Base-by-base conservation (phyloP, 1,139 yeast genomes). In the Candida tetrigidarum region DNA sequence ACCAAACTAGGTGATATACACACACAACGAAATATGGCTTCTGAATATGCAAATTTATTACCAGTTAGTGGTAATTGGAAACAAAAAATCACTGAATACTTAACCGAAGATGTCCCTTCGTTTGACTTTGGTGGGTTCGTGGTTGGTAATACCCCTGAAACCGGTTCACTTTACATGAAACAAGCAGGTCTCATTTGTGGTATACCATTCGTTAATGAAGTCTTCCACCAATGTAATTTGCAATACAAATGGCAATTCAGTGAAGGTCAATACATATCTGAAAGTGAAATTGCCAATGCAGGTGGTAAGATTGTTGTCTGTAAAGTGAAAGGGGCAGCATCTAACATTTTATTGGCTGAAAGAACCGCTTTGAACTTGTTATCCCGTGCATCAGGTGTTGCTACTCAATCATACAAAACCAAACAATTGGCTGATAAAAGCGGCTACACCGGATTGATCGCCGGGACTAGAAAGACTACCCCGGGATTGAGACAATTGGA, bases 391-490 rank as follows among this genome's bases (percentile, higher is more conserved):
- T 86, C 96, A 1, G 98, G 98, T 1, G 79, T 92, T 42, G 97
- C 97, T n/a, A 86, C 96, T 1, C 83, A 83, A 52, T 83, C 96
- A 1, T 68, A 71, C 43, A 67, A 71, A 25, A 78, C 92, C 10
- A 71, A 84, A 45, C 60, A 69, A 15, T 66, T 82, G 47, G 96
- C 97, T 0, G 78, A 82, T 49, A 68, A 78, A 36, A 69, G 80
- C n/a, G 96, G 96, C 0, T 92, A 84, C 62, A 71, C 70, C 2
- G 98, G 97, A 0, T 75, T 85, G 28, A 89, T 92, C 61, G 97
- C 98, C 0, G 98, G 98, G n/a, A 92, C 98, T 1, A 81, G 98
- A 59, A 92, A 92, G 65, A 92, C 97, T n/a, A 92, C 98, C 0
- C 98, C 98, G 0, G 98, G 98, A 0, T 78, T 92, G 53, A 80